Percentiles rank a stretch among this genome's conserved stretches.
These are phyloP conservation scores for Plasmodium ovale DNA, from an alignment of 169 alveolate species.

Conservation along the genomic window DNA sequence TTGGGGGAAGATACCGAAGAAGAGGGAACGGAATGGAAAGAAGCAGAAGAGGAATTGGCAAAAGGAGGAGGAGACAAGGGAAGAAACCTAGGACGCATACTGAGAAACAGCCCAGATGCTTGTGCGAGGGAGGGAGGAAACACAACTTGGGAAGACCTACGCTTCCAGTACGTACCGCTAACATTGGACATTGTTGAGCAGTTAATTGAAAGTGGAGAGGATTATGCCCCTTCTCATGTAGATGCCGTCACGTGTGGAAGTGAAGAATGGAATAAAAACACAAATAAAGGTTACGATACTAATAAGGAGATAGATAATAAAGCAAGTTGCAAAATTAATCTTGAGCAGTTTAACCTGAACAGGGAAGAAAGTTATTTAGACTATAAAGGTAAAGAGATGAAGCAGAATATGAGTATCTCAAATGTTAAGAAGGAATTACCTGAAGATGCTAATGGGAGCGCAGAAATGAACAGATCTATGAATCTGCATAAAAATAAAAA, in stretches of 20 bases:
- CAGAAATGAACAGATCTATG: neutral
- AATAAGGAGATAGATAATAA: neutral
- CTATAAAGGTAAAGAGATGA: neutral
- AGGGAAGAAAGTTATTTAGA: neutral
- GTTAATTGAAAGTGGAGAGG: slow-evolving; percentile 11
- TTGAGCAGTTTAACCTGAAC: too few relatives aligned
- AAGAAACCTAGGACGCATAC: too few relatives aligned
- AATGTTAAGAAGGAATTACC: neutral
- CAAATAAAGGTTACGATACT: neutral
- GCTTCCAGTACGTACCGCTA: neutral
- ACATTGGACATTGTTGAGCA: slow-evolving; percentile 2
- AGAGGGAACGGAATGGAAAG: neutral
- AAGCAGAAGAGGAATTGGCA: neutral
- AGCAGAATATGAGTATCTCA: too few relatives aligned
- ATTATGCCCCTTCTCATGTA: too few relatives aligned
- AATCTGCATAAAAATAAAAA: too few relatives aligned
- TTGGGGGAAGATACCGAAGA: neutral
- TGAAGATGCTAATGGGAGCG: neutral
- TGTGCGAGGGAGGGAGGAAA: neutral
- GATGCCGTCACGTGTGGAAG: neutral
- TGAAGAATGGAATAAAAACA: neutral
- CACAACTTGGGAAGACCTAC: neutral
- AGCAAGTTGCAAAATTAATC: too few relatives aligned
- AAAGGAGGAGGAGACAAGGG: neutral
- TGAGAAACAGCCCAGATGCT: neutral